These are phyloP conservation scores for Parmelia sp. DNA, from an alignment of 495 filamentous ascomycete species.

Conservation along the genomic window DNA sequence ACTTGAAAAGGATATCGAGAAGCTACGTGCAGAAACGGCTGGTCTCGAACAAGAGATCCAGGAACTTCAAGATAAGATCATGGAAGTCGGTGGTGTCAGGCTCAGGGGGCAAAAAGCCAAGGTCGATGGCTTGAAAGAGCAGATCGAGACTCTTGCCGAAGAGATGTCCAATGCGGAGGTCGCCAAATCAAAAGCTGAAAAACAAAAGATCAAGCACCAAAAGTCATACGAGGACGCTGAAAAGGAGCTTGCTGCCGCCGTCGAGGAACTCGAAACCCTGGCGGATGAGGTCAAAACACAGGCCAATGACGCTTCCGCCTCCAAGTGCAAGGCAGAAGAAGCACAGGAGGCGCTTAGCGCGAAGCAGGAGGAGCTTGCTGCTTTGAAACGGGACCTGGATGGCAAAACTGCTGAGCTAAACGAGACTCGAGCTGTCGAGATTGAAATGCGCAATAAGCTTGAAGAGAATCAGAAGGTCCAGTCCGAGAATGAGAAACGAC, in stretches of 20 bases:
- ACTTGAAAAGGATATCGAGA: slow-evolving; percentile 70
- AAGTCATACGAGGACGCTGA: slow-evolving; percentile 69
- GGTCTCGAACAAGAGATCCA: slow-evolving; percentile 90
- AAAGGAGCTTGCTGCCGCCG: slow-evolving; percentile 65
- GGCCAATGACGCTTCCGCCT: slow-evolving; percentile 62
- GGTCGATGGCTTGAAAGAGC: slow-evolving; percentile 85
- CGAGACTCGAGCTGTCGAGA: slow-evolving; percentile 80
- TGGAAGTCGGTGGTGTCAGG: slow-evolving; percentile 92
- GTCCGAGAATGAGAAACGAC: slow-evolving; percentile 75
- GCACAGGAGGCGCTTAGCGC: slow-evolving; percentile 71
- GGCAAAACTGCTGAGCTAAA: slow-evolving; percentile 82
- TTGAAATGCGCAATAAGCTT: slow-evolving; percentile 97
- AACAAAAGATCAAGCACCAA: slow-evolving; percentile 78
- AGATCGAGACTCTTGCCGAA: slow-evolving; percentile 73
- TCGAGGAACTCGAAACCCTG: slow-evolving; percentile 64
- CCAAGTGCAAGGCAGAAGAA: slow-evolving; percentile 70
- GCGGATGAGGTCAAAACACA: slow-evolving; percentile 73
- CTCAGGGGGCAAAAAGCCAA: slow-evolving; percentile 84
- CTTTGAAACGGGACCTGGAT: slow-evolving; percentile 78
- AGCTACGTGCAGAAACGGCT: slow-evolving; percentile 70
- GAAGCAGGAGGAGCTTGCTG: slow-evolving; percentile 73
- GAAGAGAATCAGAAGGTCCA: slow-evolving; percentile 92
- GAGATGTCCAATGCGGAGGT: slow-evolving; percentile 79
- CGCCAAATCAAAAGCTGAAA: slow-evolving; percentile 81
- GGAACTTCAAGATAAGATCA: slow-evolving; percentile 86